These are phyloP conservation scores for Raphanus sativus DNA, from an alignment of 345 rosid species.

Conservation along the genomic window DNA sequence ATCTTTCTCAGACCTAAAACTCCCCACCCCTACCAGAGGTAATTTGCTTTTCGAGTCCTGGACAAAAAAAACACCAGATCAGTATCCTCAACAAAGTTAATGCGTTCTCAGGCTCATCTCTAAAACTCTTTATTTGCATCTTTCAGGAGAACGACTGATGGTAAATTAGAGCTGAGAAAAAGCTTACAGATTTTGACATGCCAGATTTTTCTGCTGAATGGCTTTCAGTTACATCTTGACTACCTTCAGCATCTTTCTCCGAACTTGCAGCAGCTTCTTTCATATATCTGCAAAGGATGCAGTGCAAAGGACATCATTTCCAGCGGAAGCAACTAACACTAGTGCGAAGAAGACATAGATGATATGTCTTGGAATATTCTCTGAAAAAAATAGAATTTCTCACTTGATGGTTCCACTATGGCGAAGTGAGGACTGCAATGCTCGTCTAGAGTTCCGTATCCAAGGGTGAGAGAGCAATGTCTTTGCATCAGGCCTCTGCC, in stretches of 20 bases:
- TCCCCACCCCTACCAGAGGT: constrained; percentile 43
- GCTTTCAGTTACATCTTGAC: constrained; percentile 48
- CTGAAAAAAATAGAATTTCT: neutral
- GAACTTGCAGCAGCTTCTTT: constrained; percentile 49
- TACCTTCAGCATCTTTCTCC: constrained; percentile 60
- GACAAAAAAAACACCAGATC: neutral
- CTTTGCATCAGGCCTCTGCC: constrained; percentile 99
- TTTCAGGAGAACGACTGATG: constrained; percentile 8
- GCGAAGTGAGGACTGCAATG: constrained; percentile 84
- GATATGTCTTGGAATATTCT: neutral
- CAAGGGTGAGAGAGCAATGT: constrained; percentile 98
- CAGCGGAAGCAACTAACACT: constrained; percentile 24
- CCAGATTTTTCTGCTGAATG: constrained; percentile 51
- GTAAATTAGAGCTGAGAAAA: constrained; percentile 23
- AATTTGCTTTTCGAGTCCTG: constrained; percentile 41
- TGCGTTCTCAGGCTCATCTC: constrained; percentile 4
- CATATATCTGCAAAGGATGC: constrained; percentile 52
- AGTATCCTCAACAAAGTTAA: constrained; percentile 10
- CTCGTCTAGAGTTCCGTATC: constrained; percentile 87
- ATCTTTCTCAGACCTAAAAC: constrained; percentile 49
- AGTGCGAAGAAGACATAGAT: constrained; percentile 4
- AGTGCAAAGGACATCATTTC: constrained; percentile 1
- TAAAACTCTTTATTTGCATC: neutral
- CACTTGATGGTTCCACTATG: constrained; percentile 85
- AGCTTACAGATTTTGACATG: constrained; percentile 54